These are phyloP conservation scores for barley (Hordeum vulgare) DNA, from an alignment of 176 grass and related monocot genomes.

Conservation along the genomic window DNA sequence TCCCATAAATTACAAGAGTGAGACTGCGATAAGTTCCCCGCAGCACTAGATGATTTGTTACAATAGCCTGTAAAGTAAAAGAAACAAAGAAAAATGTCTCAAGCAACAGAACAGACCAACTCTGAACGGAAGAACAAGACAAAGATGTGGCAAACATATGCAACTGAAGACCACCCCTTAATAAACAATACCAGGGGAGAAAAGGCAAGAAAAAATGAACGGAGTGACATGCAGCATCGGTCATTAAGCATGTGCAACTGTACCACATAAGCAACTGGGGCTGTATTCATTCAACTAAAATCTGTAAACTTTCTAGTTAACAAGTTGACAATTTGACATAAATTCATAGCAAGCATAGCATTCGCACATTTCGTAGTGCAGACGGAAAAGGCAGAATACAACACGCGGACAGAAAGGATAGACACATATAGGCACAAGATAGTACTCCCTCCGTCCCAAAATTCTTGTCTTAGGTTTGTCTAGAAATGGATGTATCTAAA, in stretches of 20 bases:
- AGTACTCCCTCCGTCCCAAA: too few relatives aligned
- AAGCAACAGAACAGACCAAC: background rate
- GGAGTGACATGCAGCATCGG: background rate
- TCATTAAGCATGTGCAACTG: background rate
- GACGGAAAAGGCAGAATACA: background rate
- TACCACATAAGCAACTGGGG: background rate
- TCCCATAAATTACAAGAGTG: slow-evolving; percentile 93
- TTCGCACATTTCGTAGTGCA: background rate
- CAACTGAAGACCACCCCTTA: background rate
- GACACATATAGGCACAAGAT: background rate
- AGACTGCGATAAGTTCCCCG: slow-evolving; percentile 90
- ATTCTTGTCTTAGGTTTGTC: too few relatives aligned
- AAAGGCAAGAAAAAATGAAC: background rate
- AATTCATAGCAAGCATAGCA: background rate
- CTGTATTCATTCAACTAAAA: background rate
- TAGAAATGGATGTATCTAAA: too few relatives aligned
- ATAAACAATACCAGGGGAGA: background rate
- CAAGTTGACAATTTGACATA: background rate
- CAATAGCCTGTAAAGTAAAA: slow-evolving; percentile 73
- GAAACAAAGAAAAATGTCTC: slow-evolving; percentile 7
- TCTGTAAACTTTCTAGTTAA: background rate
- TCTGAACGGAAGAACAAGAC: slow-evolving; percentile 4
- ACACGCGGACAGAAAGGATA: background rate
- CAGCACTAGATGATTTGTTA: slow-evolving; percentile 90
- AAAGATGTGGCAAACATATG: slow-evolving; percentile 3